Evolutionary conservation across 805 yeast species (phyloP), one percentile per base, ranked within the genome.

Genomic region (Kodamaea neixiangensis): DNA sequence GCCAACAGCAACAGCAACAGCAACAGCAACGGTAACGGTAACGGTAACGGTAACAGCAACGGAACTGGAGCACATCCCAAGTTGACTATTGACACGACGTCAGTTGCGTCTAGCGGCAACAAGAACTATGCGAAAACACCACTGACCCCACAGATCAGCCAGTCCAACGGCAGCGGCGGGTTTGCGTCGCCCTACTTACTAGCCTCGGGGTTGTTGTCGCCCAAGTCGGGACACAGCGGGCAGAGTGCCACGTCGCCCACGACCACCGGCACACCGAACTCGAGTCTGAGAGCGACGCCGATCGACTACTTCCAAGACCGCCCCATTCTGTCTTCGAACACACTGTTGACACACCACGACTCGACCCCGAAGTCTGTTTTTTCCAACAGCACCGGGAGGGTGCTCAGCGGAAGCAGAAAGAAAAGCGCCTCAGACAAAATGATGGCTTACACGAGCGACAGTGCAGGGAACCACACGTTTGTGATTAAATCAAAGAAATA

Each of bases 151-250:
- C 75, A 71, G 31, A 59, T 34, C 49, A 59, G 64, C 5, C 47
- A 47, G 19, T 46, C 54, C 21, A 38, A 57, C 7, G 47, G 41
- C 20, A 60, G 59, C 42, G 62, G 65, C 34, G 89, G 89, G 0
- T 80, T 86, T 62, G 78, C 85, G 0, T 84, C 90, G 5, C 90
- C 91, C 1, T 86, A 83, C 57, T 70, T 85, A 43, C 65, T 85
- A 52, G 87, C 89, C 0, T 80, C 87, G 0, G 89, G 88, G 1
- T 60, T 80, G 25, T 61, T 78, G 46, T 78, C 88, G 0, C 86
- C 87, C 1, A 77, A 74, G 54, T 62, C 61, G 55, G 65, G 62
- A 4, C 53, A 49, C 17, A 58, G 62, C 35, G 64, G 62, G 3
- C 54, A 54, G 31, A 53, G 48, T 43, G 47, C 54, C 2, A 50